These are phyloP conservation scores for Leishmania tarentolae DNA, from an alignment of 208 protist species.

Conservation along the genomic window DNA sequence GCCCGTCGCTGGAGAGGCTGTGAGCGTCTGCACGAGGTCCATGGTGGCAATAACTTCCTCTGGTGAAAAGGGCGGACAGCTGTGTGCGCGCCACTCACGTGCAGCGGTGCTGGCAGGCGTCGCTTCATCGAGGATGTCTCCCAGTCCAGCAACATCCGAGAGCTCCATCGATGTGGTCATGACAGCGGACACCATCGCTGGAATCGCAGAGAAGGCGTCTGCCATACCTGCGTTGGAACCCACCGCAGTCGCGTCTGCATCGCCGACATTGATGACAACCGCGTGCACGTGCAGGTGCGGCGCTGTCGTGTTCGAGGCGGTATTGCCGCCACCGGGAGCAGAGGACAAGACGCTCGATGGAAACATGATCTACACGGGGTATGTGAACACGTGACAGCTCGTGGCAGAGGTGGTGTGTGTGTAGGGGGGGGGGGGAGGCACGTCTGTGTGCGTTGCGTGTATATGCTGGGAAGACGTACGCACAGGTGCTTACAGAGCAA, in stretches of 20 bases:
- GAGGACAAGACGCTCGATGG: background rate
- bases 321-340: background rate
- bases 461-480: background rate
- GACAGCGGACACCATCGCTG: constrained; percentile 4
- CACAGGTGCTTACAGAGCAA: background rate
- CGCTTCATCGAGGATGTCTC: constrained; percentile 3
- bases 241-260: background rate
- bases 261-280: background rate
- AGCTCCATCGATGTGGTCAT: background rate
- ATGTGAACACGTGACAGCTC: background rate
- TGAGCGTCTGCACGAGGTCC: background rate
- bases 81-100: constrained; percentile 10
- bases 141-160: background rate
- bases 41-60: constrained; percentile 20
- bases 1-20: background rate
- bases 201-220: background rate
- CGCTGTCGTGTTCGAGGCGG: background rate
- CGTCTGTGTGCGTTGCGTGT: background rate
- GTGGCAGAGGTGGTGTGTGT: background rate
- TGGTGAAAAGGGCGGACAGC: constrained; percentile 12
- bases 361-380: background rate
- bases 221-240: background rate
- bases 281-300: constrained; percentile 6
- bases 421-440: too few relatives aligned
- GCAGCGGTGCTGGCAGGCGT: constrained; percentile 5